phyloP scores from a whole-genome alignment of 2,329 filamentous ascomycete species.

The Albifimbria verrucaria region DNA sequence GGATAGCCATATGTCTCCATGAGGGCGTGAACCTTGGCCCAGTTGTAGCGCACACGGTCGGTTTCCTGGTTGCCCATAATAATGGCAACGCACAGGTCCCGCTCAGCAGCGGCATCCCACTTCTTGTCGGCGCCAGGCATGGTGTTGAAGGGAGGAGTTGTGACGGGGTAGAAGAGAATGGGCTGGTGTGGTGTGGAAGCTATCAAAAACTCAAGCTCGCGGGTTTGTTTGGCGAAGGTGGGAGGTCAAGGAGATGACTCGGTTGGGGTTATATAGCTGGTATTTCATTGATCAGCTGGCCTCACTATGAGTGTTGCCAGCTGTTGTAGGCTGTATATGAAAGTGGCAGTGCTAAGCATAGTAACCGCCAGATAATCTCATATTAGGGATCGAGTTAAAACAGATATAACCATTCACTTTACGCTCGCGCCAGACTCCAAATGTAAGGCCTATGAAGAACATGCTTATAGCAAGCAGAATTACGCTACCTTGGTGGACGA shows the following conservation, averaged over 20 bases:
- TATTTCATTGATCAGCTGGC: no score
- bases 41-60: constrained; percentile 26
- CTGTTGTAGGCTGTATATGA: no score
- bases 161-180: no score
- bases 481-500: constrained; percentile 26
- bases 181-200: no score
- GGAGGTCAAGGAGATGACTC: no score
- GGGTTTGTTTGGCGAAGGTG: no score
- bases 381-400: no score
- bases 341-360: no score
- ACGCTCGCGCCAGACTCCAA: not conserved
- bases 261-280: no score
- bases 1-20: constrained; percentile 30
- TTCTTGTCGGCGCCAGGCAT: constrained; percentile 31
- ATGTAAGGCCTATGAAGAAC: not conserved
- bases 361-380: no score
- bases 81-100: constrained; percentile 34
- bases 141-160: not conserved
- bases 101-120: constrained; percentile 33
- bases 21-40: constrained; percentile 24
- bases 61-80: constrained; percentile 23
- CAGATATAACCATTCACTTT: not conserved
- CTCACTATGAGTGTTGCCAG: no score
- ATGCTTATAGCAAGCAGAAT: not conserved
- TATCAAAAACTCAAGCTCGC: no score